These are phyloP conservation scores for Phytopythium delawarense DNA, from an alignment of 352 stramenopile species.

Conservation along the genomic window DNA sequence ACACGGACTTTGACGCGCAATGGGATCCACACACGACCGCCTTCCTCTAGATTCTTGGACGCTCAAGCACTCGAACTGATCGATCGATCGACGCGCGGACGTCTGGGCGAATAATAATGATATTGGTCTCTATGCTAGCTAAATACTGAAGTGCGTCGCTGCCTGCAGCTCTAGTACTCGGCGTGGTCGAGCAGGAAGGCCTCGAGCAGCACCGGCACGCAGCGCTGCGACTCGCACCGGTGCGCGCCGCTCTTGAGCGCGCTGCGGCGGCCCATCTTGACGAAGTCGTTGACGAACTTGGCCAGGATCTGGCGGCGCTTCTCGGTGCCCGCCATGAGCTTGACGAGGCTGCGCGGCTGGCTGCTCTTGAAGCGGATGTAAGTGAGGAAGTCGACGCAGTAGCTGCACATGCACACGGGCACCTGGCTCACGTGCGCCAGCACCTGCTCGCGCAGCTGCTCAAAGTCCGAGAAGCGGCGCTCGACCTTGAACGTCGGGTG, in stretches of 20 bases:
- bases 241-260: slow-evolving; percentile 13
- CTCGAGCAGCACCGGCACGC: slow-evolving; percentile 34
- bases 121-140: slow-evolving; percentile 11
- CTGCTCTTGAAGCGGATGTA: slow-evolving; percentile 38
- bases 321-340: slow-evolving; percentile 20
- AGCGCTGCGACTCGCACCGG: slow-evolving; percentile 32
- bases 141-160: neutral
- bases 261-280: slow-evolving; percentile 26
- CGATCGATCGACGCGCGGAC: neutral
- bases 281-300: slow-evolving; percentile 35
- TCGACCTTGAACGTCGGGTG: slow-evolving; percentile 37
- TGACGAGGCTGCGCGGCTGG: slow-evolving; percentile 29
- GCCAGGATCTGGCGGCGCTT: slow-evolving; percentile 27
- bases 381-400: slow-evolving; percentile 34
- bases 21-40: slow-evolving; percentile 35
- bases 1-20: slow-evolving; percentile 35
- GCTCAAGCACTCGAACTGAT: neutral
- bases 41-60: slow-evolving; percentile 13
- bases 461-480: slow-evolving; percentile 49
- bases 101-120: slow-evolving; percentile 15
- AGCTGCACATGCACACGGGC: slow-evolving; percentile 29
- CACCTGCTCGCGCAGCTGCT: slow-evolving; percentile 38
- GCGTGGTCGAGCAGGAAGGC: slow-evolving; percentile 35
- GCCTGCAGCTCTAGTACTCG: slow-evolving; percentile 10
- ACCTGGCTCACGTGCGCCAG: slow-evolving; percentile 24